Base-by-base conservation (phyloP, 2,329 filamentous ascomycete species). In the Aspergillus udagawae region DNA sequence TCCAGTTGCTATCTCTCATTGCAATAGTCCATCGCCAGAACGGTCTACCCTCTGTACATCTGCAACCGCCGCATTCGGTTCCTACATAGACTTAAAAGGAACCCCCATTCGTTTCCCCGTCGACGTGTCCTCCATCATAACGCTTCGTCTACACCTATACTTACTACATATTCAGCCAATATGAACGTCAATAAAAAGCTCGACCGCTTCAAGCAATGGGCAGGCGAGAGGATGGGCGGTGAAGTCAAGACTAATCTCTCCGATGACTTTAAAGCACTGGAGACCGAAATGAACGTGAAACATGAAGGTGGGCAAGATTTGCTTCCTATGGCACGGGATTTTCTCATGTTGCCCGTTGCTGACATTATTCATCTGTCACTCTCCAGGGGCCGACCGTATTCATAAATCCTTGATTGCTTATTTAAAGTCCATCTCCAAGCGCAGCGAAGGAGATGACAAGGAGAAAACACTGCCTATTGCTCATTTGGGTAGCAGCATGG, bases 201-300 rank as follows among this genome's bases (percentile, higher is more conserved):
- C 73, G 93, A 92, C 78, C 89, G 93, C 71, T 88, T 96, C 81
- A 95, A 93, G 80, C 93, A 97, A 88, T 97, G 93, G 93, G 91
- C 92, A 41, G 91, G 91, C 65, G 93, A 97, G 79, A 91, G 92
- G 78, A 96, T 97, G 90, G 93, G 93, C 67, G 86, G 85, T 63
- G 92, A 97, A 77, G 84, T 87, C 77, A 94, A 92, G 79, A 97
- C 93, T 9, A 86, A 82, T 72, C 86, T 91, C 62, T 89, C 91
- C 0, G 92, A 97, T 53, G 89, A 97, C 70, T 97, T 97, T 83
- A 95, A 90, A 78, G 84, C 85, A 59, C 79, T 97, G 67, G 92
- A 97, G 77, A 81, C 85, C 55, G 93, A 97, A 77, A 97, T 97
- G 92, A 82, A 84, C 57, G 80, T 96, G 67, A 86, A 93, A 62